Percentiles rank a stretch among this genome's conserved stretches.
These are phyloP conservation scores for Phaeosphaeriaceae sp. DNA, from an alignment of 2,329 filamentous ascomycete genomes.

Conservation along the genomic window DNA sequence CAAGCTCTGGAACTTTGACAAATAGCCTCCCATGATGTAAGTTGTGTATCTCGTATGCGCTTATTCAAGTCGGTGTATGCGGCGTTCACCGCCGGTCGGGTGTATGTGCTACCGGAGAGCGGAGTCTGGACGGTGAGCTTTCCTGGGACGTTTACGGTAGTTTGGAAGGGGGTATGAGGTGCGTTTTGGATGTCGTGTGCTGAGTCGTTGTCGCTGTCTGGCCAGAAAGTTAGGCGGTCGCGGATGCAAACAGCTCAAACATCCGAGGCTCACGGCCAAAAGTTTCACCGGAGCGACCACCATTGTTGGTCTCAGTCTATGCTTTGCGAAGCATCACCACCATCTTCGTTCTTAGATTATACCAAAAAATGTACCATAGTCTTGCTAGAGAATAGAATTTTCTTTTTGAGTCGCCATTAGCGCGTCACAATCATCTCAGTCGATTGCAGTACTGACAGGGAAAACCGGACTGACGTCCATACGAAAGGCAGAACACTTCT, in stretches of 20 bases:
- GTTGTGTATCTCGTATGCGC: slow-evolving; percentile 15
- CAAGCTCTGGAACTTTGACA: slow-evolving; percentile 39
- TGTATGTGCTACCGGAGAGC: background rate
- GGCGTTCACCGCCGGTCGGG: slow-evolving; percentile 19
- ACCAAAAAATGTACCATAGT: background rate
- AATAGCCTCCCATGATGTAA: slow-evolving; percentile 42
- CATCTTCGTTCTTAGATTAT: background rate
- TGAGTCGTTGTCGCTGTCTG: slow-evolving; percentile 25
- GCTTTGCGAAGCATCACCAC: background rate
- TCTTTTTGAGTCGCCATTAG: background rate
- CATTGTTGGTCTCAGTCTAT: background rate
- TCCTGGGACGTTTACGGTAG: background rate
- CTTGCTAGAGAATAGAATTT: background rate
- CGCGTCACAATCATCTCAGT: too few relatives aligned
- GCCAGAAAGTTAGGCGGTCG: slow-evolving; percentile 30
- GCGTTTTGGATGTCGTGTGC: slow-evolving; percentile 16
- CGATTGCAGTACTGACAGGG: too few relatives aligned
- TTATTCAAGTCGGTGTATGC: slow-evolving; percentile 13
- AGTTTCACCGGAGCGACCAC: slow-evolving; percentile 12
- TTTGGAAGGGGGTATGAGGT: background rate
- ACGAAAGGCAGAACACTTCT: too few relatives aligned
- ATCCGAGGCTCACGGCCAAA: slow-evolving; percentile 13
- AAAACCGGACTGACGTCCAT: too few relatives aligned
- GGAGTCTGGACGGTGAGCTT: background rate
- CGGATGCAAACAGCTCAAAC: slow-evolving; percentile 34